Percentiles rank a stretch among this genome's conserved stretches.
These are phyloP conservation scores for Eucalyptus marginata DNA, from an alignment of 345 rosid species.

Conservation along the genomic window DNA sequence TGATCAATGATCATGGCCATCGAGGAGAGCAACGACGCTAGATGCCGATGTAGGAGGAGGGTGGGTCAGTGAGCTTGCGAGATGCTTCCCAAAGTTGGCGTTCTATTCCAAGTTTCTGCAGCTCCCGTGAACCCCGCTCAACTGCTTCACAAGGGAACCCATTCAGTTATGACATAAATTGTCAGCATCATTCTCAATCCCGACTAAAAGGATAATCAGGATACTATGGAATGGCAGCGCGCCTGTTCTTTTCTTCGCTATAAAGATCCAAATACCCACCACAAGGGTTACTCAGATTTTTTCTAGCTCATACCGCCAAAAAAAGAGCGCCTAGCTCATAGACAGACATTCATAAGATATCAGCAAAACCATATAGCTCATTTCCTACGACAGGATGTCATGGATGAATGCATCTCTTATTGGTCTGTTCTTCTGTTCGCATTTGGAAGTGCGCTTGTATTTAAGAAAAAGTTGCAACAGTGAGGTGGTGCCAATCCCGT, in stretches of 20 bases:
- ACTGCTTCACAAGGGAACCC: slow-evolving; percentile 19
- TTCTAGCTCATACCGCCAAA: not conserved
- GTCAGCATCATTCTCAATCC: not conserved
- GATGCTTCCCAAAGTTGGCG: slow-evolving; percentile 92
- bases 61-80: slow-evolving; percentile 45
- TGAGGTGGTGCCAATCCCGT: not conserved
- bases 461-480: not conserved
- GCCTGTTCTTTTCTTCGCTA: not conserved
- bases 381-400: not conserved
- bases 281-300: not conserved
- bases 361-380: not conserved
- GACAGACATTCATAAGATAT: not conserved
- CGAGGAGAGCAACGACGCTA: slow-evolving; percentile 1
- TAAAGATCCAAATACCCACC: not conserved
- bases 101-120: slow-evolving; percentile 80
- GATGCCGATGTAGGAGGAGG: slow-evolving; percentile 3
- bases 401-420: not conserved
- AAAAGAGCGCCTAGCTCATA: not conserved
- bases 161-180: not conserved
- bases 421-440: not conserved
- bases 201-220: not conserved
- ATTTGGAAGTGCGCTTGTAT: not conserved
- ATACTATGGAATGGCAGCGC: not conserved
- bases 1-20: not conserved
- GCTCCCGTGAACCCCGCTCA: slow-evolving; percentile 67